These are phyloP conservation scores for Boletus fagicola DNA, from an alignment of 768 basidiomycete species.

Conservation along the genomic window DNA sequence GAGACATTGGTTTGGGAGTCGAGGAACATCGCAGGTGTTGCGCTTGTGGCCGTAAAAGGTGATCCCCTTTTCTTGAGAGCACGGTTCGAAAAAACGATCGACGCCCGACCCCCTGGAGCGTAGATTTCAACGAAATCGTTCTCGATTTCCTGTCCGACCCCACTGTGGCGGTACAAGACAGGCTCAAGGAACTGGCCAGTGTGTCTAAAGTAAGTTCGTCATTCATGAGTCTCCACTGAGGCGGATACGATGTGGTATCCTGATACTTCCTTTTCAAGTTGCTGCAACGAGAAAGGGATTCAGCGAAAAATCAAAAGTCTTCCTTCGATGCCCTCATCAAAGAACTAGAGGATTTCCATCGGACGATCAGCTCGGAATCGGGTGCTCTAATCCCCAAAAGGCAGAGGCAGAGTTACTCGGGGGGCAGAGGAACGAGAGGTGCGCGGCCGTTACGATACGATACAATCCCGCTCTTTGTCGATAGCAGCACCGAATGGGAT, in stretches of 20 bases:
- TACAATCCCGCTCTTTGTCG: neutral
- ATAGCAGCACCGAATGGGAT: neutral
- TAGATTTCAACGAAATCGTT: constrained; percentile 23
- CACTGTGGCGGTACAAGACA: constrained; percentile 7
- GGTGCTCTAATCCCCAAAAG: neutral
- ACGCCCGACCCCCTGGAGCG: neutral
- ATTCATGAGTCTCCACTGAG: no score
- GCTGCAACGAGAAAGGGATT: constrained; percentile 11
- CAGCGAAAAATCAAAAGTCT: constrained; percentile 3
- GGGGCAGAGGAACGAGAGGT: neutral
- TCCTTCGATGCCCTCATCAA: constrained; percentile 11
- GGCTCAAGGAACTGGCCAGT: constrained; percentile 14
- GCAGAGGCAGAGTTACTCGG: neutral
- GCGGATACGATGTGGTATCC: neutral
- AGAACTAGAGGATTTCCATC: constrained; percentile 11
- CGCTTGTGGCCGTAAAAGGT: constrained; percentile 20
- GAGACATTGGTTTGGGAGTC: constrained; percentile 19
- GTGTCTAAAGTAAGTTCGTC: constrained; percentile 6
- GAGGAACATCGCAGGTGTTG: constrained; percentile 13
- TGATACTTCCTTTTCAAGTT: constrained; percentile 4
- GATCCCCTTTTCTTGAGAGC: neutral
- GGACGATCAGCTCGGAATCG: neutral
- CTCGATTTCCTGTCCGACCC: constrained; percentile 19
- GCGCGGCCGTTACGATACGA: constrained; percentile 1
- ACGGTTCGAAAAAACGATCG: neutral